These are phyloP conservation scores for Aspergillus carlsbadensis DNA, from an alignment of 495 filamentous ascomycete species.

Conservation along the genomic window DNA sequence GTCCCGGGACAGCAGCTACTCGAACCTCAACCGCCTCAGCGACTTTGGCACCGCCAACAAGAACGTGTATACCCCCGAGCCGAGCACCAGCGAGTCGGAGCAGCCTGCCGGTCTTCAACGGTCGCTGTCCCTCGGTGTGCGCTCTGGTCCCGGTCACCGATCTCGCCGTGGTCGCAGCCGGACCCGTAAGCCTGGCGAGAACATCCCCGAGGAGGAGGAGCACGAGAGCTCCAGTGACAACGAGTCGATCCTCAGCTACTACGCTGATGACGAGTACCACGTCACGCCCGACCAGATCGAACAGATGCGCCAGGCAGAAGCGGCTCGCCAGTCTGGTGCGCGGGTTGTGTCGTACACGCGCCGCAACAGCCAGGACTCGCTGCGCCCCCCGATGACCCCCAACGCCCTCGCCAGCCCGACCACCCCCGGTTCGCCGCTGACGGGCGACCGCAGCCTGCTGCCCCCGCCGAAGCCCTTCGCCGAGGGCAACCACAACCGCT, in stretches of 20 bases:
- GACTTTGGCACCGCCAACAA: slow-evolving; percentile 44
- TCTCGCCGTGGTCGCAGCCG: slow-evolving; percentile 27
- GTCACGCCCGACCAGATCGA: slow-evolving; percentile 34
- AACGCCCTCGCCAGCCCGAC: slow-evolving; percentile 29
- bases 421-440: slow-evolving; percentile 40
- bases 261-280: slow-evolving; percentile 41
- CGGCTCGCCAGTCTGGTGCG: neutral
- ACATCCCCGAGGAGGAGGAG: slow-evolving; percentile 29
- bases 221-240: slow-evolving; percentile 36
- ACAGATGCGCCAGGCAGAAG: slow-evolving; percentile 20
- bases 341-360: neutral
- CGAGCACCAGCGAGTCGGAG: slow-evolving; percentile 27
- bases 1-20: slow-evolving; percentile 47
- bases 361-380: slow-evolving; percentile 26
- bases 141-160: slow-evolving; percentile 35
- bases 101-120: slow-evolving; percentile 37
- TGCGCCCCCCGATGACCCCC: slow-evolving; percentile 19
- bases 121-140: slow-evolving; percentile 33
- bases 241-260: slow-evolving; percentile 36
- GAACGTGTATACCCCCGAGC: slow-evolving; percentile 43
- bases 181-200: slow-evolving; percentile 16
- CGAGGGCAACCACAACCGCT: slow-evolving; percentile 31
- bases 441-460: slow-evolving; percentile 24
- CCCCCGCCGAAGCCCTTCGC: slow-evolving; percentile 25
- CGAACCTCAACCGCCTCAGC: slow-evolving; percentile 51